phyloP scores from a whole-genome alignment of 306 rosid species.

The Gillenia trifoliata region DNA sequence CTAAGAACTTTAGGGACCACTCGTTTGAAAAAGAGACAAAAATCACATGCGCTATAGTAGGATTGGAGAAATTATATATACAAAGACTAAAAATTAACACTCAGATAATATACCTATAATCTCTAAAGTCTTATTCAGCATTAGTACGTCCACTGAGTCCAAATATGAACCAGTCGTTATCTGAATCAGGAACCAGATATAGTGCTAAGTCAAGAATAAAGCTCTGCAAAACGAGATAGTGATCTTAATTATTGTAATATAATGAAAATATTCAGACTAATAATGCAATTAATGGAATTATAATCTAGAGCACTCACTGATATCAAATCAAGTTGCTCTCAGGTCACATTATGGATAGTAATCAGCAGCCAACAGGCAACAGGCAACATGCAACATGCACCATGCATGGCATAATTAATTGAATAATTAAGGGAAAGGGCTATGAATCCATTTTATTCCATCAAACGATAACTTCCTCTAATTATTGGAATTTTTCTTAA shows the following conservation, averaged over 20 bases:
- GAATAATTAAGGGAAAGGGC: background rate
- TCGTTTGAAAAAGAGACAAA: slow-evolving; percentile 13
- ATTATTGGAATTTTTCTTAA: no score
- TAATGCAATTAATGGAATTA: no score
- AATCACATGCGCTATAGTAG: slow-evolving; percentile 23
- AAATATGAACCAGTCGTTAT: background rate
- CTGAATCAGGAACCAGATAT: no score
- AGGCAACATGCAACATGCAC: background rate
- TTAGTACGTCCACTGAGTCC: background rate
- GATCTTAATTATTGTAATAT: no score
- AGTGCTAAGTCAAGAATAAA: no score
- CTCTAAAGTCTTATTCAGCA: background rate
- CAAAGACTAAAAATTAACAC: background rate
- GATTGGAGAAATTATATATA: background rate
- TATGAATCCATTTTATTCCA: background rate
- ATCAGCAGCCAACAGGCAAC: slow-evolving; percentile 3
- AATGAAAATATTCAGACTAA: no score
- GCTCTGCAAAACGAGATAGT: no score
- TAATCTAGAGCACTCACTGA: background rate
- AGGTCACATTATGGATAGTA: slow-evolving; percentile 13
- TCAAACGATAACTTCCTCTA: background rate
- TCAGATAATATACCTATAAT: background rate
- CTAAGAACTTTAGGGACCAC: background rate
- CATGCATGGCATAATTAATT: background rate
- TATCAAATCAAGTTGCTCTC: slow-evolving; percentile 27